Evolutionary conservation across 2,329 filamentous ascomycete species (phyloP).

Genomic region (Claviceps quebecensis): DNA sequence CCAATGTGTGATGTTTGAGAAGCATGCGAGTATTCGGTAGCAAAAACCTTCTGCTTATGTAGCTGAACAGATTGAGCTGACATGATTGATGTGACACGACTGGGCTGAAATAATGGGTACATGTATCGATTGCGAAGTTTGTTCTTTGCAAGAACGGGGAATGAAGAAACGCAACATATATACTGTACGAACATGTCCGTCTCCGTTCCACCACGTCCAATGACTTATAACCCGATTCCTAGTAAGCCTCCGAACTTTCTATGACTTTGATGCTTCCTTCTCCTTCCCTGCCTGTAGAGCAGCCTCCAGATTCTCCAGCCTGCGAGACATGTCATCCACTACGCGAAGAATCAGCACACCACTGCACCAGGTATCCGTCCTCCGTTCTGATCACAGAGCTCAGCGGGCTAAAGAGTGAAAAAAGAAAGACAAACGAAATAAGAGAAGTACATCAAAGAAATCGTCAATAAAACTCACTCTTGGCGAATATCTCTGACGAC

Average conservation of each 20-base stretch:
- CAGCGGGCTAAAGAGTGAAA: not conserved
- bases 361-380: not conserved
- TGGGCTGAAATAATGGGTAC: not conserved
- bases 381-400: not conserved
- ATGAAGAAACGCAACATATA: not conserved
- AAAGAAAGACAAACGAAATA: not conserved
- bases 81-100: no score
- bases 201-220: not conserved
- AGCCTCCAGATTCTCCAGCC: conserved; percentile 70
- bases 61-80: not conserved
- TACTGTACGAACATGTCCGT: not conserved
- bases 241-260: not conserved
- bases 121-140: not conserved
- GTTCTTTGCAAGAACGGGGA: not conserved
- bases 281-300: conserved; percentile 48
- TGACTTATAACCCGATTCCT: not conserved
- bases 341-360: conserved; percentile 5
- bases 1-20: not conserved
- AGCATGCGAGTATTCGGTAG: not conserved
- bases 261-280: conserved; percentile 26
- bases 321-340: conserved; percentile 92
- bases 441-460: not conserved
- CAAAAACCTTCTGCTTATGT: not conserved
- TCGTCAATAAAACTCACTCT: conserved; percentile 45
- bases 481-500: conserved; percentile 75